phyloP scores from a whole-genome alignment of 1,284 basidiomycete species.

The Cryptococcus sp. region DNA sequence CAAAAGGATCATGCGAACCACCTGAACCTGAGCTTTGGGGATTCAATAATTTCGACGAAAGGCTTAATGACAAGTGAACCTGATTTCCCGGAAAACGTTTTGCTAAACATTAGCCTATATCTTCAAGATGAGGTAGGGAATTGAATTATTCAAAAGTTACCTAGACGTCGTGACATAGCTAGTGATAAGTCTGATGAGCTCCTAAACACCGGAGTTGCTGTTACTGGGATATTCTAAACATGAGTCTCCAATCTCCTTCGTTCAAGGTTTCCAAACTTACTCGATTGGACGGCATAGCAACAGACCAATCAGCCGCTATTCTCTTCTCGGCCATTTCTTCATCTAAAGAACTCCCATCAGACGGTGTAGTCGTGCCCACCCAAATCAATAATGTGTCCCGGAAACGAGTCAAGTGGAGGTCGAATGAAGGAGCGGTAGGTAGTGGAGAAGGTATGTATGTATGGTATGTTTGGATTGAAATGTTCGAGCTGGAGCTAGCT shows the following conservation, averaged over 20 bases:
- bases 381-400: conserved; percentile 75
- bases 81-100: conserved; percentile 39
- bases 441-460: conserved; percentile 30
- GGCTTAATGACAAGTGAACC: conserved; percentile 42
- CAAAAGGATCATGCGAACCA: conserved; percentile 35
- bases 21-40: conserved; percentile 14
- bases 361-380: conserved; percentile 58
- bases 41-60: conserved; percentile 29
- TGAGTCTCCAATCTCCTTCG: conserved; percentile 1
- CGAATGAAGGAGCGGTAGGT: conserved; percentile 56
- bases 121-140: not conserved
- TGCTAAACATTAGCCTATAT: conserved; percentile 16
- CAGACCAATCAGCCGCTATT: conserved; percentile 73
- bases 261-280: conserved; percentile 36
- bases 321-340: conserved; percentile 51
- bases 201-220: conserved; percentile 65
- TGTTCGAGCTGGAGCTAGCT: too few species aligned
- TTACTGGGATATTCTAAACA: conserved; percentile 49
- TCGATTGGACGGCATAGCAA: conserved; percentile 65
- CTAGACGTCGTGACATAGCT: conserved; percentile 71
- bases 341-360: not conserved
- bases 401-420: conserved; percentile 64
- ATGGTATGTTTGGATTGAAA: conserved; percentile 29
- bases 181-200: conserved; percentile 62
- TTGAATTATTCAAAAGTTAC: conserved; percentile 51